A percentile compares a stretch with the other conserved stretches of the same genome.
Evolutionary conservation across 352 stramenopile genomes (phyloP).

Genomic region (Globisporangium cystogenes): DNA sequence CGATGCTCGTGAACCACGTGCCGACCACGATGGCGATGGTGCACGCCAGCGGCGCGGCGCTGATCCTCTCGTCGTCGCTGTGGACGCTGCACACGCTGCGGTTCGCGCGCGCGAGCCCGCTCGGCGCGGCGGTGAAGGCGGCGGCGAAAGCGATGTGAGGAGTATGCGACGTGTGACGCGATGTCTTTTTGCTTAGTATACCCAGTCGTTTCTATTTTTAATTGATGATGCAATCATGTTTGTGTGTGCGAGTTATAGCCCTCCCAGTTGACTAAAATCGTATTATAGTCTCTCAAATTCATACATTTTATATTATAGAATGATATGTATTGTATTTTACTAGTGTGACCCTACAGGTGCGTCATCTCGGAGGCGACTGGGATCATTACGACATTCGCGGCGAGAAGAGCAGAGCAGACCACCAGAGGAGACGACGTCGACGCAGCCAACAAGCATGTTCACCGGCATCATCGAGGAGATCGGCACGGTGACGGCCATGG

Average conservation of each 20-base stretch:
- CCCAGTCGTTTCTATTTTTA: not conserved
- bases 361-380: too few relatives aligned
- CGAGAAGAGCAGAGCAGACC: not conserved
- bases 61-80: conserved; percentile 59
- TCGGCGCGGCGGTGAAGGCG: conserved; percentile 22
- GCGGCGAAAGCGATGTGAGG: conserved; percentile 9
- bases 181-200: not conserved
- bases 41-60: conserved; percentile 77
- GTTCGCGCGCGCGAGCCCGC: conserved; percentile 40
- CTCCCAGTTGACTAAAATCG: too few relatives aligned
- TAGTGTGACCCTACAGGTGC: too few relatives aligned
- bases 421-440: too few relatives aligned
- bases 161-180: conserved; percentile 3
- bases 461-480: conserved; percentile 99
- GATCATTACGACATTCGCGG: not conserved
- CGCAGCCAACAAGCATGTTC: conserved; percentile 77
- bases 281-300: too few relatives aligned
- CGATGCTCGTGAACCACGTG: conserved; percentile 94
- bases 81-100: conserved; percentile 60
- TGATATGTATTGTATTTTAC: too few relatives aligned
- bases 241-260: too few relatives aligned
- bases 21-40: conserved; percentile 90
- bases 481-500: conserved; percentile 91
- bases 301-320: too few relatives aligned
- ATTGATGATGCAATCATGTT: not conserved